These are phyloP conservation scores for Phytophthora syringae DNA, from an alignment of 352 stramenopile species.

Conservation along the genomic window DNA sequence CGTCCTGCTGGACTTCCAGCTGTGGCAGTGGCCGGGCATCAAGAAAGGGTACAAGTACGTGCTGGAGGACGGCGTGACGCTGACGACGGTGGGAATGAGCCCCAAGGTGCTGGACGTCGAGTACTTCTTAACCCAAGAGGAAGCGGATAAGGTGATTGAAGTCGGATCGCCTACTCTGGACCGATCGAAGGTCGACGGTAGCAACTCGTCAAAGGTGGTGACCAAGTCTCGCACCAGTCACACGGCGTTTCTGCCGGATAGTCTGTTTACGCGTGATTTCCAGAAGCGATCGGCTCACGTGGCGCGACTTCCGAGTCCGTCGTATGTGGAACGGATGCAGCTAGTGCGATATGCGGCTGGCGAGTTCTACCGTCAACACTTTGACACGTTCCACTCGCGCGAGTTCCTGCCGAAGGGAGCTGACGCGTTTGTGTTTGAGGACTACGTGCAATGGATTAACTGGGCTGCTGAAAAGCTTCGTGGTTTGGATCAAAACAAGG, in stretches of 20 bases:
- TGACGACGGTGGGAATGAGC: constrained; percentile 71
- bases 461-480: constrained; percentile 65
- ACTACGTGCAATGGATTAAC: constrained; percentile 72
- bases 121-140: constrained; percentile 64
- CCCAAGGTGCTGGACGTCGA: constrained; percentile 85
- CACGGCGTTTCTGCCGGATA: constrained; percentile 78
- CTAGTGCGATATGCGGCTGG: constrained; percentile 80
- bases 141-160: constrained; percentile 67
- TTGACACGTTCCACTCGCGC: constrained; percentile 83
- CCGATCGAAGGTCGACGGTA: constrained; percentile 75
- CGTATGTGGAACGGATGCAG: constrained; percentile 75
- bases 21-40: constrained; percentile 89
- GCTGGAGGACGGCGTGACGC: constrained; percentile 69
- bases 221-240: constrained; percentile 77
- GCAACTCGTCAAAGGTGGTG: constrained; percentile 68
- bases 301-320: constrained; percentile 70
- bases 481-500: constrained; percentile 41
- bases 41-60: constrained; percentile 77
- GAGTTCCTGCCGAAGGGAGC: constrained; percentile 68
- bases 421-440: constrained; percentile 46
- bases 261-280: constrained; percentile 77
- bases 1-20: constrained; percentile 82
- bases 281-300: constrained; percentile 65
- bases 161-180: constrained; percentile 56
- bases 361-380: constrained; percentile 86